These are phyloP conservation scores for Primulina huaijiensis DNA, from an alignment of 257 asterid genomes.

Conservation along the genomic window DNA sequence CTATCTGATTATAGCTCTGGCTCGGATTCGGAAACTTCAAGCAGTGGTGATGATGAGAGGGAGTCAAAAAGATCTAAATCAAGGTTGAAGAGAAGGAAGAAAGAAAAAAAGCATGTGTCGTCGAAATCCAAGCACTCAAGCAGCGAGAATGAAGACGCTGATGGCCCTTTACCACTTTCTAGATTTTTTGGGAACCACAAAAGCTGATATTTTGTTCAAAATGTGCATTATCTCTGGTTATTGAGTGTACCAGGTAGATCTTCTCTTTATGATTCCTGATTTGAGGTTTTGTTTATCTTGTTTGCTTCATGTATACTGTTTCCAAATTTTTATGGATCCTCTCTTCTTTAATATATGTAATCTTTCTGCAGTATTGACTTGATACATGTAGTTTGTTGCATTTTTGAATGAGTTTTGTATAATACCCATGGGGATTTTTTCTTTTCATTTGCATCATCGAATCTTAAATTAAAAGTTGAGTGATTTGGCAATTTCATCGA, in stretches of 20 bases:
- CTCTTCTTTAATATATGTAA: neutral
- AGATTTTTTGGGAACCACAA: constrained; percentile 69
- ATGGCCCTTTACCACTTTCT: constrained; percentile 87
- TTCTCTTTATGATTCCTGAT: neutral
- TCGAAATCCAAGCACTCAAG: constrained; percentile 55
- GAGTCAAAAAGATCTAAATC: constrained; percentile 67
- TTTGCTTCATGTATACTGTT: constrained; percentile 15
- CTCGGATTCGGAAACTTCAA: constrained; percentile 62
- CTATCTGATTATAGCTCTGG: constrained; percentile 63
- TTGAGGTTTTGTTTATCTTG: constrained; percentile 11
- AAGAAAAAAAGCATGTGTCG: constrained; percentile 57
- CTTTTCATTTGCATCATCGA: neutral
- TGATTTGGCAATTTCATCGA: neutral
- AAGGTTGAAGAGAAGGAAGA: constrained; percentile 59
- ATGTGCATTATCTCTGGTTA: neutral
- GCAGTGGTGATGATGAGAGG: constrained; percentile 69
- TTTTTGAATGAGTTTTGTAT: neutral
- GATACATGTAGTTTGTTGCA: constrained; percentile 3
- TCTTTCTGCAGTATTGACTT: neutral
- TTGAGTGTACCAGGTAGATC: constrained; percentile 1
- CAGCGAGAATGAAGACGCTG: constrained; percentile 43
- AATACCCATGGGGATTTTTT: neutral
- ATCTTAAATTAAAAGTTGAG: neutral
- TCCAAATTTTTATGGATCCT: constrained; percentile 2
- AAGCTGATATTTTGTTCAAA: constrained; percentile 34